Conservation (phyloP, 23 red algal genomes). For the Agarophyton chilense region DNA sequence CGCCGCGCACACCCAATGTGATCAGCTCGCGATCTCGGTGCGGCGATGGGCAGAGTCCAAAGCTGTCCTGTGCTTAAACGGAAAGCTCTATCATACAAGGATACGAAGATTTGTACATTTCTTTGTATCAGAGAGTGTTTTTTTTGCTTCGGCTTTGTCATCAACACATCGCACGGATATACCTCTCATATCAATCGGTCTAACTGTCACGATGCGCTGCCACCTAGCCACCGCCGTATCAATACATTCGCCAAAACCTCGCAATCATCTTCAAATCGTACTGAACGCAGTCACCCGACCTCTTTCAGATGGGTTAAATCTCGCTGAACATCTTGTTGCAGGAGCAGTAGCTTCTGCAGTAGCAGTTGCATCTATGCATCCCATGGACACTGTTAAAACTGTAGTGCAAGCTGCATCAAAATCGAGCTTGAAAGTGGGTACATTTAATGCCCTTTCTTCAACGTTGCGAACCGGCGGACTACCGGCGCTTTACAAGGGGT, state of each 20-base stretch:
- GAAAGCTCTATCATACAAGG: too few relatives aligned
- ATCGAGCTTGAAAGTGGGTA: not conserved
- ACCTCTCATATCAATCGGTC: not conserved
- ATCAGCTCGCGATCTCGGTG: too few relatives aligned
- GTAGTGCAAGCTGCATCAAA: conserved; percentile 65
- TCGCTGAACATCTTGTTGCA: conserved; percentile 78
- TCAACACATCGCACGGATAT: too few relatives aligned
- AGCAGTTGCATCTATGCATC: conserved; percentile 90
- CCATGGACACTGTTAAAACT: conserved; percentile 97
- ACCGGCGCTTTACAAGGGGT: conserved; percentile 72
- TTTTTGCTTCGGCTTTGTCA: too few relatives aligned
- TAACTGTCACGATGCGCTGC: not conserved
- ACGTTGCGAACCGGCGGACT: conserved; percentile 44
- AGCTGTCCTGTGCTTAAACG: too few relatives aligned
- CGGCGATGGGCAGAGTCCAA: too few relatives aligned
- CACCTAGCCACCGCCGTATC: conserved; percentile 39
- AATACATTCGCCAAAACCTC: not conserved
- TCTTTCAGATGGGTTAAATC: conserved; percentile 74
- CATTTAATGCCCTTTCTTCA: conserved; percentile 24
- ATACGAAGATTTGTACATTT: too few relatives aligned
- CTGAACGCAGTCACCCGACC: conserved; percentile 31
- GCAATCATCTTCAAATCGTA: conserved; percentile 21
- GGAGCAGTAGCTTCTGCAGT: conserved; percentile 84
- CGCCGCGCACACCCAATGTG: too few relatives aligned
- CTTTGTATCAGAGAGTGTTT: too few relatives aligned